These are phyloP conservation scores for Rhododendron molle DNA, from an alignment of 148 eudicot genomes.

Conservation along the genomic window DNA sequence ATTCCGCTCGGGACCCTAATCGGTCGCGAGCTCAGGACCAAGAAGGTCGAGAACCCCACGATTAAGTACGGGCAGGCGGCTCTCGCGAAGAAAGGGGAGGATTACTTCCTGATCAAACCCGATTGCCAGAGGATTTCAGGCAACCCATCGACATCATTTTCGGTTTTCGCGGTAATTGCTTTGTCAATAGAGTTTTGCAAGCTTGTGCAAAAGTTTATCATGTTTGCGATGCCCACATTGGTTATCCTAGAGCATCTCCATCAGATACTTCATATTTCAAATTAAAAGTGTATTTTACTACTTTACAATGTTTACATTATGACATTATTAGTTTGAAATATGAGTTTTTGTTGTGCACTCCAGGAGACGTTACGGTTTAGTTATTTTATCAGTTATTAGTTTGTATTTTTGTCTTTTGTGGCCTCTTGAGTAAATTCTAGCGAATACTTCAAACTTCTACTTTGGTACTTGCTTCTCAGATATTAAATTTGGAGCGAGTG, in stretches of 20 bases:
- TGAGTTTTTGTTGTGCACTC: background rate
- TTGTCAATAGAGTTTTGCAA: conserved; percentile 1
- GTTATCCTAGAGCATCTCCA: conserved; percentile 1
- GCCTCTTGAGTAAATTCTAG: background rate
- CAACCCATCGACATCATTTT: conserved; percentile 66
- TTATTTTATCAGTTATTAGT: background rate
- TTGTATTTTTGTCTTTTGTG: background rate
- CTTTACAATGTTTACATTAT: background rate
- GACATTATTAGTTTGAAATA: background rate
- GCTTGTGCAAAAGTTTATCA: background rate
- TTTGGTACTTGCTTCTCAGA: background rate
- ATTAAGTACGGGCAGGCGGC: conserved; percentile 92
- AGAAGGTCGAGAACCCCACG: conserved; percentile 68
- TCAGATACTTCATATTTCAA: background rate
- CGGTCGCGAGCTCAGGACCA: conserved; percentile 89
- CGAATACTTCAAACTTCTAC: background rate
- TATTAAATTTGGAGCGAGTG: background rate
- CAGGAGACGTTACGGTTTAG: background rate
- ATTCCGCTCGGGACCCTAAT: conserved; percentile 82
- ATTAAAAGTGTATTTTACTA: background rate
- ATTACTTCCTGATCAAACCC: conserved; percentile 70
- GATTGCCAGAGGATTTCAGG: conserved; percentile 83
- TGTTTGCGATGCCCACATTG: background rate
- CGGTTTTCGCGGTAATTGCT: conserved; percentile 72
- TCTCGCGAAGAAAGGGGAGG: conserved; percentile 96